Base-by-base conservation (phyloP, 2,329 filamentous ascomycete species). In the Pseudogymnoascus sp. region DNA sequence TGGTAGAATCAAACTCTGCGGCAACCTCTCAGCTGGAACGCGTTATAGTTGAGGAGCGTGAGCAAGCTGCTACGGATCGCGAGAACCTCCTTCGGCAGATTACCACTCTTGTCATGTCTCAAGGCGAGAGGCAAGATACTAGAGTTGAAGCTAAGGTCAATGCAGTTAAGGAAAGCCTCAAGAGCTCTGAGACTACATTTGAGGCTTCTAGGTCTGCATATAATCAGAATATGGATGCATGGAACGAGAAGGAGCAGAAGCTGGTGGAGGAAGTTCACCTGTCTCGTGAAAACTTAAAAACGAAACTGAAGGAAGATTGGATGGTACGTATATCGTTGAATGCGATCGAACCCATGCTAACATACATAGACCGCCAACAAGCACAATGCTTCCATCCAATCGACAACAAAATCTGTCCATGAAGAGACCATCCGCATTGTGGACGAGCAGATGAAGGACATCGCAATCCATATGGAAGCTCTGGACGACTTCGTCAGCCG, bases 381-480 rank as follows among this genome's bases (percentile, higher is more conserved):
- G 61, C 86, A 89, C 68, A 95, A 91, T 67, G 84, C 80, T n/a
- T 85, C 87, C 5, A 92, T 99, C 66, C 89, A 92, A 66, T 80
- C 82, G 6, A 89, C 89, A 0, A 92, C 92, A 0, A 88, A 89
- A 66, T 89, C 89, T 2, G 91, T 97, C 1, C 92, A 99, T 66
- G 87, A 88, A 33, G 89, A 95, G 73, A 96, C 92, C 0, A 84
- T 96, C 28, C 86, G 86, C 5, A 92, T 95, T 61, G 92, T 97
- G 10, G 89, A 92, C 68, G 86, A 88, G 61, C 94, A 99, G 74
- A 89, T 95, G 75, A 81, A 82, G 60, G 89, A 95, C 65, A 87
- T 99, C 69, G 86, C 89, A 62, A 81, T 79, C n/a, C 90, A 97
- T 72, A 92, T 99, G 82, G 83, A 85, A 60, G 89, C 90, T 1